Evolutionary conservation across 169 alveolate species (phyloP), one percentile per base, ranked within the genome.

Genomic region (Prorocentrum cordatum): DNA sequence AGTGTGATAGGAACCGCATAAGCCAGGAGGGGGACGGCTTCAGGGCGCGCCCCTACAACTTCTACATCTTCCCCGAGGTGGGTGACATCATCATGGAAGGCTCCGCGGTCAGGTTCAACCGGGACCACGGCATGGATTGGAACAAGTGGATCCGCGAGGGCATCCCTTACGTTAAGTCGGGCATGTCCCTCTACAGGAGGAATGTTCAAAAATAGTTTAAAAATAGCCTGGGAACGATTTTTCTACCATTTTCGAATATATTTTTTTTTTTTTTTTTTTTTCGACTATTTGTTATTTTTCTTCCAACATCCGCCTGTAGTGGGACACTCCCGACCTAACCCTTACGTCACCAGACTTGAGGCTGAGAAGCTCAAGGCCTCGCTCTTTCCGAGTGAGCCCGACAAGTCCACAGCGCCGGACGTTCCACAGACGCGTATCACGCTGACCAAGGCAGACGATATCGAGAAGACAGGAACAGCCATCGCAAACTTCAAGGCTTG

Each of bases 111-210:
- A 72, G 59, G 26, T 77, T 77, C 87, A 77, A 77, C 31, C 59
- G 75, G 42, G 27, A 66, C 4, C 54, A 77, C 36, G 75, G 87
- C 32, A 59, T 77, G 87, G 87, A 77, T 36, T 77, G 87, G 87
- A 77, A 77, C 61, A 18, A 14, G 18, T 77, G 87, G 87, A 77
- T 77, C 32, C 59, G 66, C 31, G 87, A 66, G 27, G 87, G 87
- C 33, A 27, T 77, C 31, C 87, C 87, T 2, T 77, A 77, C 16
- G 42, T 77, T 72, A 66, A 62, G 16, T 29, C 42, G 32, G 87
- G 59, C 16, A n/a, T n/a, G n/a, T n/a, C n/a, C n/a, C n/a, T n/a
- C n/a, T n/a, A n/a, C n/a, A n/a, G n/a, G n/a, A n/a, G n/a, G n/a
- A n/a, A n/a, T n/a, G n/a, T n/a, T n/a, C n/a, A n/a, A n/a, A n/a